phyloP scores from a whole-genome alignment of 2,329 filamentous ascomycete species.

The Trichoderma cornu-damae region DNA sequence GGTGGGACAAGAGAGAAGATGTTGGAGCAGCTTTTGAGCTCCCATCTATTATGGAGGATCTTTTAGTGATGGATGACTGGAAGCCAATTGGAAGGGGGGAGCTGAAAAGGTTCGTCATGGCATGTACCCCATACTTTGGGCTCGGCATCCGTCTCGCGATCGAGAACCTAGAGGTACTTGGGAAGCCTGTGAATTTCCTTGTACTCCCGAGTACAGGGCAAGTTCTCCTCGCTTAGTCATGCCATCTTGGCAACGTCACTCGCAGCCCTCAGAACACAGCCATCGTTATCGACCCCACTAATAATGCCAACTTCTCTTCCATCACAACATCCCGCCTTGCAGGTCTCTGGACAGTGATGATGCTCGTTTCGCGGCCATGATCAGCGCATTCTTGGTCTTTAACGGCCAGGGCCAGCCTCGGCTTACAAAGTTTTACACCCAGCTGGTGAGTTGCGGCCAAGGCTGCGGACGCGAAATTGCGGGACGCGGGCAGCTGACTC shows the following conservation, averaged over 20 bases:
- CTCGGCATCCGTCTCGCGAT: not conserved
- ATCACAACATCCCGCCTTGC: conserved; percentile 13
- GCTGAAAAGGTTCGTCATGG: conserved; percentile 3
- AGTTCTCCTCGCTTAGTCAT: conserved; percentile 13
- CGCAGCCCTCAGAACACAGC: not conserved
- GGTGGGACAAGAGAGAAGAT: not conserved
- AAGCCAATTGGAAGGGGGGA: conserved; percentile 1
- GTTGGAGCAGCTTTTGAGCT: conserved; percentile 12
- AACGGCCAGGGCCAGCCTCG: conserved; percentile 97
- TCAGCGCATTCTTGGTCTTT: conserved; percentile 97
- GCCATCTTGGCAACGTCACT: not conserved
- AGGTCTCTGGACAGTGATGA: conserved; percentile 22
- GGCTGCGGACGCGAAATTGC: not conserved
- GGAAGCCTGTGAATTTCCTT: too few relatives aligned
- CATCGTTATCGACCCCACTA: not conserved
- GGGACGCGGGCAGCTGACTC: not conserved
- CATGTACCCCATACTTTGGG: conserved; percentile 12
- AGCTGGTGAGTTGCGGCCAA: conserved; percentile 58
- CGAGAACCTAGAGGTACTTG: not conserved
- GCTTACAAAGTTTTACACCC: conserved; percentile 97
- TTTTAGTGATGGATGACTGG: not conserved
- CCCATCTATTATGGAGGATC: too few relatives aligned
- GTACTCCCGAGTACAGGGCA: not conserved
- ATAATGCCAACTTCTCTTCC: not conserved
- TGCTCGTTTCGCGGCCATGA: conserved; percentile 56